Percentiles rank a stretch among this genome's conserved stretches.
Evolutionary conservation across 2,329 filamentous ascomycete species (phyloP).

Genomic region (Claviceps paspali): DNA sequence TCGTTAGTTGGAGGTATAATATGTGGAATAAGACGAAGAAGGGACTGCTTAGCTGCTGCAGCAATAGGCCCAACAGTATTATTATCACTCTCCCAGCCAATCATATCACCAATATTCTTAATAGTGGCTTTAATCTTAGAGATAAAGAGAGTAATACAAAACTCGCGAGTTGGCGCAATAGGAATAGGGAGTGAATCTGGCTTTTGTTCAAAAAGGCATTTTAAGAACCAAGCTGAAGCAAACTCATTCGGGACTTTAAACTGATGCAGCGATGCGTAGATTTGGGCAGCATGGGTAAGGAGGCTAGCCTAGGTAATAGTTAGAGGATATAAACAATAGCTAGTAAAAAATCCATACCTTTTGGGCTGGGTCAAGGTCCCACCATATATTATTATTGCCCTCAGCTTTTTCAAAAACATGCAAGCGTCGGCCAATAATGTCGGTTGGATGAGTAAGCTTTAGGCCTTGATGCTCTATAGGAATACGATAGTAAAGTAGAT

Average conservation of each 20-base stretch:
- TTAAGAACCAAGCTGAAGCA: constrained; percentile 6
- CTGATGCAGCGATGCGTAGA: constrained; percentile 10
- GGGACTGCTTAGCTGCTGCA: constrained; percentile 11
- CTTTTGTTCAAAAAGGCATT: not conserved
- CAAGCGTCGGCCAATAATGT: constrained; percentile 4
- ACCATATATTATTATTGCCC: constrained; percentile 7
- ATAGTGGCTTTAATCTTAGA: constrained; percentile 16
- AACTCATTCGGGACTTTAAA: constrained; percentile 8
- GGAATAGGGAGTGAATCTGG: not conserved
- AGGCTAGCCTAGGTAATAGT: no score
- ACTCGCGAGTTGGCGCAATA: constrained; percentile 15
- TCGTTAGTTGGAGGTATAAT: constrained; percentile 8
- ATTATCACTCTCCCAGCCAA: not conserved
- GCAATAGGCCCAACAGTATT: constrained; percentile 4
- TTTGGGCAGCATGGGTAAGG: constrained; percentile 9
- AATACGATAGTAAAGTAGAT: constrained; percentile 5
- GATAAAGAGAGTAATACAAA: constrained; percentile 12
- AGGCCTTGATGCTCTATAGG: not conserved
- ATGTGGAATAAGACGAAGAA: constrained; percentile 14
- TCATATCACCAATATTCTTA: constrained; percentile 9
- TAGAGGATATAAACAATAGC: no score
- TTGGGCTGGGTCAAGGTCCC: no score
- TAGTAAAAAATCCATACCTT: no score
- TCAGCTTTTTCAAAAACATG: constrained; percentile 7
- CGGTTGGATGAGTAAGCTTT: not conserved